These are phyloP conservation scores for Fagopyrum tataricum DNA, from an alignment of 148 eudicot species.

Conservation along the genomic window DNA sequence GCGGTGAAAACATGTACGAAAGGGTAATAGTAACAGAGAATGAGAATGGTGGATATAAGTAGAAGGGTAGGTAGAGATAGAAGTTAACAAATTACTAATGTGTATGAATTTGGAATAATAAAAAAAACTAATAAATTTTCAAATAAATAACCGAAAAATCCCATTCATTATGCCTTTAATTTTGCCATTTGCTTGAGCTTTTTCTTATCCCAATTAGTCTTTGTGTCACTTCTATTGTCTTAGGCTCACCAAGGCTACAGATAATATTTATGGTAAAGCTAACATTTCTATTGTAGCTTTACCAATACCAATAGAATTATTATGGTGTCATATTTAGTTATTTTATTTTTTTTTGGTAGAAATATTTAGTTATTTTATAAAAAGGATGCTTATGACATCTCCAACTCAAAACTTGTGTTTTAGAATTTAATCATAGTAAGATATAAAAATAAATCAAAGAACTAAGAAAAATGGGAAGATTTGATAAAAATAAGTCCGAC, in stretches of 20 bases:
- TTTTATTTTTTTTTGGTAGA: too few species aligned
- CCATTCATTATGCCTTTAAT: slow-evolving; percentile 24
- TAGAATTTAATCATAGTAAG: too few species aligned
- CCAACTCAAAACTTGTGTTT: too few species aligned
- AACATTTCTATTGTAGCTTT: background rate
- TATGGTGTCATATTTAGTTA: background rate
- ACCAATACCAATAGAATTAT: background rate
- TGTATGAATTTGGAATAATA: background rate
- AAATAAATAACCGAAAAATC: background rate
- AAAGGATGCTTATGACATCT: too few species aligned
- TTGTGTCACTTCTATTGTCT: background rate
- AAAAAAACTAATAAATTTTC: too few species aligned
- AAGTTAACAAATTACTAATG: background rate
- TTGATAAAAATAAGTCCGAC: too few species aligned
- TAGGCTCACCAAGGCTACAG: slow-evolving; percentile 1
- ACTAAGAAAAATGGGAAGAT: too few species aligned
- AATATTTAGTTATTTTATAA: background rate
- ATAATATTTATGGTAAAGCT: background rate
- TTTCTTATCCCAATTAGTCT: background rate
- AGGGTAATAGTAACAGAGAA: background rate
- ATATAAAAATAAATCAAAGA: too few species aligned
- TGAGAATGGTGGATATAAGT: background rate
- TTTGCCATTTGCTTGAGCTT: slow-evolving; percentile 25
- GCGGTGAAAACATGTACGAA: too few species aligned
- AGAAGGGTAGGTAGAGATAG: background rate